Conservation (phyloP, 202 grass and related monocot species). For the Carex arenaria region DNA sequence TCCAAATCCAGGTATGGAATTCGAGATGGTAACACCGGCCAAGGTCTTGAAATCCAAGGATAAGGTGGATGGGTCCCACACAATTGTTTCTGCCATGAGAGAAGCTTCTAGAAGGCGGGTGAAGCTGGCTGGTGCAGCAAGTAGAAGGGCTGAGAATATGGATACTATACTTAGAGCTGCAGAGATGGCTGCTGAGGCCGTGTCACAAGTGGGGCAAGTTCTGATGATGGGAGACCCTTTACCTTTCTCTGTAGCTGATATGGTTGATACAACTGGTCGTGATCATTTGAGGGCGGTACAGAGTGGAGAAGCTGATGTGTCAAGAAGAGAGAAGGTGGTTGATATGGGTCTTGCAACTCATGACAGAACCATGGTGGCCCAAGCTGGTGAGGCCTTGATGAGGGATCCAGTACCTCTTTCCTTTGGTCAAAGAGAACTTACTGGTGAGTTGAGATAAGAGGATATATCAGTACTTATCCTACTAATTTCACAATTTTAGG, state of each 20-base stretch:
- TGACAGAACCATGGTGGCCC: not conserved
- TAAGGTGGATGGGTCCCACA: conserved; percentile 26
- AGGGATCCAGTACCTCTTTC: not conserved
- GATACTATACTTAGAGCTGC: conserved; percentile 84
- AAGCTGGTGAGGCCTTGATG: not conserved
- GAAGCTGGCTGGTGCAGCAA: conserved; percentile 69
- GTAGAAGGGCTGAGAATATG: conserved; percentile 85
- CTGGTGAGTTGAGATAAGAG: not conserved
- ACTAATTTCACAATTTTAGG: not conserved
- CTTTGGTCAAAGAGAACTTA: not conserved
- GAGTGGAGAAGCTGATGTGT: not conserved
- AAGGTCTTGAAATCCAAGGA: conserved; percentile 17
- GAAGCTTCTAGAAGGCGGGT: conserved; percentile 82
- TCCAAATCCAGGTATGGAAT: not conserved
- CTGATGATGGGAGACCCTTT: conserved; percentile 84
- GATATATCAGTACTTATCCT: not conserved
- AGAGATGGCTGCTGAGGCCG: conserved; percentile 77
- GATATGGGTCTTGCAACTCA: not conserved
- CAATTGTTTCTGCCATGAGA: conserved; percentile 68
- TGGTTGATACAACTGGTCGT: conserved; percentile 65
- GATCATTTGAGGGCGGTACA: conserved; percentile 45
- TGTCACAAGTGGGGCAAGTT: conserved; percentile 65
- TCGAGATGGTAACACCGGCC: conserved; percentile 12
- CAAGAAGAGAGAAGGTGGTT: not conserved
- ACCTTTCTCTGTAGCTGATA: conserved; percentile 65